These are phyloP conservation scores for Cyclostephanos tholiformis DNA, from an alignment of 108 stramenopile genomes.

Conservation along the genomic window DNA sequence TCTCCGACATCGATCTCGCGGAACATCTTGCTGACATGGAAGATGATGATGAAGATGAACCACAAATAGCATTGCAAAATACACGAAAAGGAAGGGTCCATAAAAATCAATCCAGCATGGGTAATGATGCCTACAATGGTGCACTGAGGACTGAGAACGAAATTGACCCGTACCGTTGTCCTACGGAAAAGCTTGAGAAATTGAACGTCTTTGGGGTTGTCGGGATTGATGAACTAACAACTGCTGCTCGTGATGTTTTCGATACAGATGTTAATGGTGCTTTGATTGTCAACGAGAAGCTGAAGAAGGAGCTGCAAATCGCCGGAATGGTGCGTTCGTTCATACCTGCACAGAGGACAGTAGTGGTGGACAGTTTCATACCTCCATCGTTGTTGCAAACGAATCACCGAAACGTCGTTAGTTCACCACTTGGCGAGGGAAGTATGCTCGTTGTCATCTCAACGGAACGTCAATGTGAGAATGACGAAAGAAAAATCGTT, in stretches of 20 bases:
- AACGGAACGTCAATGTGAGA: slow-evolving; percentile 9
- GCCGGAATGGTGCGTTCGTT: slow-evolving; percentile 71
- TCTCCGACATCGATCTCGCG: slow-evolving; percentile 50
- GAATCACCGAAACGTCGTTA: background rate
- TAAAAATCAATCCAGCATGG: slow-evolving; percentile 7
- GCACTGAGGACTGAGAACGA: slow-evolving; percentile 73
- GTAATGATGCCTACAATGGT: background rate
- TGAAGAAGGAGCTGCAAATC: slow-evolving; percentile 26
- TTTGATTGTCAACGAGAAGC: background rate
- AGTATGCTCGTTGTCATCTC: slow-evolving; percentile 59
- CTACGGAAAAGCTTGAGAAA: slow-evolving; percentile 59
- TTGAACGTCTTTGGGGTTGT: slow-evolving; percentile 46
- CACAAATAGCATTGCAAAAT: background rate
- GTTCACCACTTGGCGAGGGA: slow-evolving; percentile 32
- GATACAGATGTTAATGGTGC: background rate
- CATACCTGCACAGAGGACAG: slow-evolving; percentile 65
- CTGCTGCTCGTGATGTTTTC: background rate
- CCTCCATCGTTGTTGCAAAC: slow-evolving; percentile 9
- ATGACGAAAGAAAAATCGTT: background rate
- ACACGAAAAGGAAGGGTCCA: slow-evolving; percentile 6
- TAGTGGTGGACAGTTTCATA: slow-evolving; percentile 67
- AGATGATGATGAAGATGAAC: slow-evolving; percentile 42
- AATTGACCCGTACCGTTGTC: slow-evolving; percentile 68
- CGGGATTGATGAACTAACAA: slow-evolving; percentile 13
- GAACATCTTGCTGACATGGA: slow-evolving; percentile 52